Evolutionary conservation across 1,284 basidiomycete species (phyloP).

Genomic region (Pseudozyma sp.): DNA sequence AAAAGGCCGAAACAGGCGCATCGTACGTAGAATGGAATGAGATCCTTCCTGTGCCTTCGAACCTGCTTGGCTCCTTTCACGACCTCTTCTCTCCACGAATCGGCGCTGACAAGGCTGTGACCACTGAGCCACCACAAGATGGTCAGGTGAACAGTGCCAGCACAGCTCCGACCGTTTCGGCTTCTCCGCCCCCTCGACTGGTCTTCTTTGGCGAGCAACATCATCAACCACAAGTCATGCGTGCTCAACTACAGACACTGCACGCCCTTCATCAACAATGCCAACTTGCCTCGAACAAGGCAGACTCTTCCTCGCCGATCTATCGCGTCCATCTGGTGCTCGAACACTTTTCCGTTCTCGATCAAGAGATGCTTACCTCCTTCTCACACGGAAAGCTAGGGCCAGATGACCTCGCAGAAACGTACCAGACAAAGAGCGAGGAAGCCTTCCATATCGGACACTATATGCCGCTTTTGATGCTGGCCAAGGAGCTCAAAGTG

Average conservation of each 20-base stretch:
- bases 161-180: background rate
- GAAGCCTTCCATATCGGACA: conserved; percentile 54
- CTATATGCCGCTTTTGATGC: conserved; percentile 56
- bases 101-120: background rate
- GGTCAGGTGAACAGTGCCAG: background rate
- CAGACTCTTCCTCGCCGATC: conserved; percentile 6
- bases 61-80: conserved; percentile 32
- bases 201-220: conserved; percentile 62
- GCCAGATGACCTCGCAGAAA: conserved; percentile 26
- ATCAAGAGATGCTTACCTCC: conserved; percentile 50
- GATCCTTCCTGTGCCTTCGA: conserved; percentile 30
- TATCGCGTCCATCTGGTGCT: conserved; percentile 53
- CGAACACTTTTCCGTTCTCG: conserved; percentile 56
- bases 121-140: background rate
- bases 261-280: conserved; percentile 38
- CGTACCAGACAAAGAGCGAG: conserved; percentile 33
- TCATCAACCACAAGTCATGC: conserved; percentile 57
- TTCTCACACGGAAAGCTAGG: conserved; percentile 25
- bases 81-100: conserved; percentile 12
- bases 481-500: conserved; percentile 51
- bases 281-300: conserved; percentile 3
- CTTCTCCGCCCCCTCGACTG: conserved; percentile 37
- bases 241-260: conserved; percentile 53
- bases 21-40: conserved; percentile 44
- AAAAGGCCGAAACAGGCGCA: background rate